phyloP scores from a whole-genome alignment of 805 yeast species.

The Wickerhamiella brachini region DNA sequence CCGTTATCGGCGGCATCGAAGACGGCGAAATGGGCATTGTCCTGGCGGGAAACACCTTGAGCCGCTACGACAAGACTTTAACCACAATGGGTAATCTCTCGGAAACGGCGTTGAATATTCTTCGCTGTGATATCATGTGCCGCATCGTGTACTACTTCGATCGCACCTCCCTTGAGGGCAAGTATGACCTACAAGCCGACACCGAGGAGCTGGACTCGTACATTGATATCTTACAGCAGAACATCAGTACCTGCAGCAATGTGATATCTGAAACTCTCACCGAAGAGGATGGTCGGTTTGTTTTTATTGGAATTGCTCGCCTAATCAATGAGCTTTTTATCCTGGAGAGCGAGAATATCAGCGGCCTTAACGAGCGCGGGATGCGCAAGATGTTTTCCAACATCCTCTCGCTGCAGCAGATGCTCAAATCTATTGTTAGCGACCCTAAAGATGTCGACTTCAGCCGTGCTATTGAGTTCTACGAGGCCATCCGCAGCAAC shows the following conservation, averaged over 20 bases:
- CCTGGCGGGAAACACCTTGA: conserved; percentile 15
- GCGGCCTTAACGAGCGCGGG: conserved; percentile 42
- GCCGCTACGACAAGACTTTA: conserved; percentile 20
- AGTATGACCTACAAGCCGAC: conserved; percentile 38
- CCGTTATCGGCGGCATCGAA: not conserved
- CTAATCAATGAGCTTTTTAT: conserved; percentile 41
- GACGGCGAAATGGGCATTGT: conserved; percentile 4
- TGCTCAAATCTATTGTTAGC: conserved; percentile 43
- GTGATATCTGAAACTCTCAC: conserved; percentile 26
- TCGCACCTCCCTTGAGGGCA: conserved; percentile 34
- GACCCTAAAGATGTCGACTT: conserved; percentile 43
- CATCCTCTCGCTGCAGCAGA: conserved; percentile 53
- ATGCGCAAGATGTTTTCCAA: conserved; percentile 45
- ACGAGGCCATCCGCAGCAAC: conserved; percentile 25
- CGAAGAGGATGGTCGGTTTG: conserved; percentile 19
- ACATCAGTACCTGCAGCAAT: conserved; percentile 34
- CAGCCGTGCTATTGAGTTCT: conserved; percentile 39
- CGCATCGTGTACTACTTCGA: conserved; percentile 40
- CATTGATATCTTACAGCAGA: conserved; percentile 38
- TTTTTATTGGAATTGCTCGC: conserved; percentile 37
- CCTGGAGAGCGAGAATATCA: conserved; percentile 36
- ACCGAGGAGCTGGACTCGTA: conserved; percentile 47
- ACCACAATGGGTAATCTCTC: conserved; percentile 17
- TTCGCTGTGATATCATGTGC: conserved; percentile 45
- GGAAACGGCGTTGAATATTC: conserved; percentile 26